Evolutionary conservation across 768 basidiomycete genomes (phyloP).

Genomic region (Russula abietina): DNA sequence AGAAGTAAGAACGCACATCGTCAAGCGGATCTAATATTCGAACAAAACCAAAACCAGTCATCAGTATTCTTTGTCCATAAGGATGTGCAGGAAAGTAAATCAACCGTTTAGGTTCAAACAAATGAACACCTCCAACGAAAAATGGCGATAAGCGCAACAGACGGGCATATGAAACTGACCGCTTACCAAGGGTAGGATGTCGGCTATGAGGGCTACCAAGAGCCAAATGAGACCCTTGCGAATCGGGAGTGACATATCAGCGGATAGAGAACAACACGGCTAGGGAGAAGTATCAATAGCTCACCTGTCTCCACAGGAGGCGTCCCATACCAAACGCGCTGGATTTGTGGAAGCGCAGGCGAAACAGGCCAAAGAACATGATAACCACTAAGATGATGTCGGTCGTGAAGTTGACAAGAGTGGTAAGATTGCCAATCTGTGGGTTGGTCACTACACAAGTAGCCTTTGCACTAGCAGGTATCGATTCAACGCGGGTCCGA

Average conservation of each 20-base stretch:
- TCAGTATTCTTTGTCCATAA: background rate
- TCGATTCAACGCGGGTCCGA: background rate
- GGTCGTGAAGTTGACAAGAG: background rate
- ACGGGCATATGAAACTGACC: no score
- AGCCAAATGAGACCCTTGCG: background rate
- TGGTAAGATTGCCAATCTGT: background rate
- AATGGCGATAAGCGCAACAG: background rate
- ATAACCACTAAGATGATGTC: background rate
- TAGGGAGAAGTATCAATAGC: background rate
- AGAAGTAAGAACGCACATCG: background rate
- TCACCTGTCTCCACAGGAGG: slow-evolving; percentile 2
- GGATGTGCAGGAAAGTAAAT: background rate
- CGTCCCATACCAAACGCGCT: background rate
- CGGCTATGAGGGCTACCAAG: background rate
- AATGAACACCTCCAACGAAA: background rate
- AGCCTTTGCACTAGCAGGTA: background rate
- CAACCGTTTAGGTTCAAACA: background rate
- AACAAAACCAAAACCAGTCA: background rate
- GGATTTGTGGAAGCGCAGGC: background rate
- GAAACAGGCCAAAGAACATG: background rate
- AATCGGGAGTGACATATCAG: background rate
- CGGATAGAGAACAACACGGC: background rate
- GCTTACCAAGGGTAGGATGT: background rate
- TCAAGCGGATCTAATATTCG: background rate
- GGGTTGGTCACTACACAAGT: background rate